A percentile compares a stretch with the other conserved stretches of the same genome.
These are phyloP conservation scores for Penicillium expansum DNA, from an alignment of 2,329 filamentous ascomycete genomes.

Conservation along the genomic window DNA sequence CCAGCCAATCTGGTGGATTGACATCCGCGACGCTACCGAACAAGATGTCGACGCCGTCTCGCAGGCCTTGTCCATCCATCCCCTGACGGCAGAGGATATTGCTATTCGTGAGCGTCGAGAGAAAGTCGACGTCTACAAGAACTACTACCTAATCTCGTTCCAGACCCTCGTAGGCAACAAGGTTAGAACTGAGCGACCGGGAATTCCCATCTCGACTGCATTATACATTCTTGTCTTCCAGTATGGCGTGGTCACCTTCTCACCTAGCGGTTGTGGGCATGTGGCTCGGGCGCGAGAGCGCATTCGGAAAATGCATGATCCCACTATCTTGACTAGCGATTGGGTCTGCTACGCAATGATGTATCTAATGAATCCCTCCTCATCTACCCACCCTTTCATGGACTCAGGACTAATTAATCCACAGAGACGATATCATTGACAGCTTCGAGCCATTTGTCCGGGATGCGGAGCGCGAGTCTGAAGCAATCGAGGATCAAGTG, in stretches of 20 bases:
- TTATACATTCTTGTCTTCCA: constrained; percentile 95
- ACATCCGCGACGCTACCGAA: constrained; percentile 81
- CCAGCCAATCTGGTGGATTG: constrained; percentile 83
- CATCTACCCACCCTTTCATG: not conserved
- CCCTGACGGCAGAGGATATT: constrained; percentile 92
- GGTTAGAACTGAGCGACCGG: constrained; percentile 63
- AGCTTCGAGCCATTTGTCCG: constrained; percentile 84
- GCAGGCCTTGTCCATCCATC: constrained; percentile 89
- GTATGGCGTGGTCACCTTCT: constrained; percentile 89
- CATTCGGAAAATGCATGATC: constrained; percentile 85
- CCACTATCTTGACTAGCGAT: constrained; percentile 85
- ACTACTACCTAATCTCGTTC: constrained; percentile 97
- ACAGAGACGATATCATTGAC: constrained; percentile 90
- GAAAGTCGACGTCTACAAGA: constrained; percentile 94
- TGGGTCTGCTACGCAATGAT: constrained; percentile 99
- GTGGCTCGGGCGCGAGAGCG: constrained; percentile 81
- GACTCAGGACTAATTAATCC: not conserved
- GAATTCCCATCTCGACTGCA: constrained; percentile 83
- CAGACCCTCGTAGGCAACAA: constrained; percentile 75
- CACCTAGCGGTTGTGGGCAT: constrained; percentile 79
- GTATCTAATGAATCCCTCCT: constrained; percentile 44
- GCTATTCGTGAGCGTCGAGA: constrained; percentile 89
- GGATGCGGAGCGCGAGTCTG: constrained; percentile 78
- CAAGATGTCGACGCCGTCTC: constrained; percentile 82
- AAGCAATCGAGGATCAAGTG: constrained; percentile 90